phyloP scores from a whole-genome alignment of 2,329 filamentous ascomycete genomes.

The Clonostachys solani region DNA sequence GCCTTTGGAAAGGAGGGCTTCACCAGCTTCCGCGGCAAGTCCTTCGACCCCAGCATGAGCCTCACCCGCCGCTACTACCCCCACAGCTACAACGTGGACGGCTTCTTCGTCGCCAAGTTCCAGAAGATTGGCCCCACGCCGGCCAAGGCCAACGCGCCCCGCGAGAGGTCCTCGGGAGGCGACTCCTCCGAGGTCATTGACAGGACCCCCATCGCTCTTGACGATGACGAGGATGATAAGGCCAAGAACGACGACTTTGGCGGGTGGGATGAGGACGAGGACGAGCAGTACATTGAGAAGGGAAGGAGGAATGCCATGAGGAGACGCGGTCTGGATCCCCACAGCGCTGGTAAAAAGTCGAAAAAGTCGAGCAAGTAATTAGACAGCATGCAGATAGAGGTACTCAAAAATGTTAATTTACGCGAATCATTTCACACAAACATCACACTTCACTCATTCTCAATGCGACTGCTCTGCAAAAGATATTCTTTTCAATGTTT shows the following conservation, averaged over 20 bases:
- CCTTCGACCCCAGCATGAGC: slow-evolving; percentile 81
- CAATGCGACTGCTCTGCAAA: no score
- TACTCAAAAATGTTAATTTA: background rate
- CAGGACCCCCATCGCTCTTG: slow-evolving; percentile 59
- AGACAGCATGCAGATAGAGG: background rate
- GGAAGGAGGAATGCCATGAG: slow-evolving; percentile 72
- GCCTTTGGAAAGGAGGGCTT: slow-evolving; percentile 92
- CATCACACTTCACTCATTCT: no score
- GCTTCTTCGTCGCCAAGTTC: slow-evolving; percentile 97
- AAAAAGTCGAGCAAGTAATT: slow-evolving; percentile 6
- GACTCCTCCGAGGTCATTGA: slow-evolving; percentile 48
- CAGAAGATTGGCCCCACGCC: slow-evolving; percentile 84
- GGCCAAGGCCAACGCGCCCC: slow-evolving; percentile 27
- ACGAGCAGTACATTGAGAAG: slow-evolving; percentile 66
- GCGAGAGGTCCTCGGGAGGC: slow-evolving; percentile 9
- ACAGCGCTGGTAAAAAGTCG: slow-evolving; percentile 34
- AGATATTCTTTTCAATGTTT: no score
- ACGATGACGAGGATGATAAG: slow-evolving; percentile 26
- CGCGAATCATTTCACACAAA: background rate
- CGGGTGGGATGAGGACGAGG: slow-evolving; percentile 71
- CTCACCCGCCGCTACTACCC: slow-evolving; percentile 85
- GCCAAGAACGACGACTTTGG: slow-evolving; percentile 55
- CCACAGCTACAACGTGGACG: slow-evolving; percentile 91
- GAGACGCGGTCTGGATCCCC: slow-evolving; percentile 70
- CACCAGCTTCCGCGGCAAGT: slow-evolving; percentile 85